Conservation (phyloP, 495 filamentous ascomycete genomes). For the Aspergillus wentii region DNA sequence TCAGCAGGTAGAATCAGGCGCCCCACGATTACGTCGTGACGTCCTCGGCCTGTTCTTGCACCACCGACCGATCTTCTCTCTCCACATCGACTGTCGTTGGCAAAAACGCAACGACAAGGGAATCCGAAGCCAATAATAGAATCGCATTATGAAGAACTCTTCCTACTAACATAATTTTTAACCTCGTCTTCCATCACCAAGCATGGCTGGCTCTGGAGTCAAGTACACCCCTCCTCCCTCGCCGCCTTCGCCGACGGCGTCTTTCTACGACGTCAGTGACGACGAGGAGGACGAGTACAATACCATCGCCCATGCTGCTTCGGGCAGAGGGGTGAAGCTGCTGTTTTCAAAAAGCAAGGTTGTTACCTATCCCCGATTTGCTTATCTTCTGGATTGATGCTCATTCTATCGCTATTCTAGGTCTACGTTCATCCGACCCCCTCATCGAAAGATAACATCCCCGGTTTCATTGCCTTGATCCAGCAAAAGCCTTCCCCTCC, state of each 20-base stretch:
- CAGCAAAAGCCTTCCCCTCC: constrained; percentile 69
- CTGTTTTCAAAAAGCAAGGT: constrained; percentile 96
- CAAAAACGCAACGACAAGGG: too few species aligned
- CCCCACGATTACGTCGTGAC: constrained; percentile 14
- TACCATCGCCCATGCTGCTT: constrained; percentile 80
- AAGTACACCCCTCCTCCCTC: constrained; percentile 42
- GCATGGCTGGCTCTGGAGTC: constrained; percentile 25
- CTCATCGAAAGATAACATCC: constrained; percentile 89
- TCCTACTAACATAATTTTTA: too few species aligned
- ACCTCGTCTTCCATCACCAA: constrained; percentile 7
- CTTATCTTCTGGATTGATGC: not conserved
- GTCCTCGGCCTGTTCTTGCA: constrained; percentile 6
- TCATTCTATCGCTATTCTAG: constrained; percentile 30
- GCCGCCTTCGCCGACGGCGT: constrained; percentile 74
- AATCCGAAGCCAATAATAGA: too few species aligned
- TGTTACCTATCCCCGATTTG: constrained; percentile 9
- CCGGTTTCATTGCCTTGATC: constrained; percentile 91
- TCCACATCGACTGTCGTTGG: too few species aligned
- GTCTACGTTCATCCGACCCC: constrained; percentile 97
- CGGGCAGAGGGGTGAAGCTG: constrained; percentile 87
- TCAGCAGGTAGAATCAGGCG: constrained; percentile 1
- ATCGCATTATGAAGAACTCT: too few species aligned
- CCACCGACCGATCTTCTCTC: not conserved
- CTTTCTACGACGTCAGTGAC: constrained; percentile 95
- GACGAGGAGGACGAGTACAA: constrained; percentile 94